A percentile compares a stretch with the other conserved stretches of the same genome.
phyloP scores from a whole-genome alignment of 345 rosid species.

The Garcia nutans region DNA sequence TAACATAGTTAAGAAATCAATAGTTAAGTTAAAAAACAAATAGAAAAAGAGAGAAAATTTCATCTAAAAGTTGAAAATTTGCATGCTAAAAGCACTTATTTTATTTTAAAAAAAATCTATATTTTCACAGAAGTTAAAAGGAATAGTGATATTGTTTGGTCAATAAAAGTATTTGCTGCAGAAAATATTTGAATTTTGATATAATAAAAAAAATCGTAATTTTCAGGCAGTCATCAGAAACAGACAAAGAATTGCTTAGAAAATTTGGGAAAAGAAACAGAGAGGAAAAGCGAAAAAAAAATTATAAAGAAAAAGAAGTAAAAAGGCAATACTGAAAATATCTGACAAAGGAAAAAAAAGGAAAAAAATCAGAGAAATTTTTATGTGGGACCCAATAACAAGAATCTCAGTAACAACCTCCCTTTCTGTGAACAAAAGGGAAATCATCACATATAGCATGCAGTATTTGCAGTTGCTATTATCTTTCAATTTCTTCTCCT shows the following conservation, averaged over 20 bases:
- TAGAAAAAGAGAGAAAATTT: too few species aligned
- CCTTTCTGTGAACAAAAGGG: conserved; percentile 9
- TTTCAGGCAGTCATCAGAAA: neutral
- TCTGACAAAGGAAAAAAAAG: neutral
- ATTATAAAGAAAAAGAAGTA: neutral
- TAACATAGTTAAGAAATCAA: too few species aligned
- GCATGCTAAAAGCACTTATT: neutral
- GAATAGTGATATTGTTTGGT: too few species aligned
- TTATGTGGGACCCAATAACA: conserved; percentile 2
- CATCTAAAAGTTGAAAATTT: too few species aligned
- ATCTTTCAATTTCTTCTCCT: conserved; percentile 8
- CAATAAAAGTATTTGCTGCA: too few species aligned
- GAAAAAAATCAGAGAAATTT: neutral
- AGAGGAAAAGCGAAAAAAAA: too few species aligned
- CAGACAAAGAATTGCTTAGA: too few species aligned
- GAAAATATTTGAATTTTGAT: too few species aligned
- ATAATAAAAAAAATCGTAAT: too few species aligned
- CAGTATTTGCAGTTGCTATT: neutral
- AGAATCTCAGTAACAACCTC: conserved; percentile 14
- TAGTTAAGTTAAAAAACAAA: too few species aligned
- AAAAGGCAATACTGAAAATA: neutral
- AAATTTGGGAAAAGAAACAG: neutral
- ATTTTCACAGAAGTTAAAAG: neutral
- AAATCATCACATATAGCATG: conserved; percentile 11
- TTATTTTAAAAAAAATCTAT: neutral